Evolutionary conservation across 352 stramenopile genomes (phyloP).

Genomic region (Phytophthora sojae): DNA sequence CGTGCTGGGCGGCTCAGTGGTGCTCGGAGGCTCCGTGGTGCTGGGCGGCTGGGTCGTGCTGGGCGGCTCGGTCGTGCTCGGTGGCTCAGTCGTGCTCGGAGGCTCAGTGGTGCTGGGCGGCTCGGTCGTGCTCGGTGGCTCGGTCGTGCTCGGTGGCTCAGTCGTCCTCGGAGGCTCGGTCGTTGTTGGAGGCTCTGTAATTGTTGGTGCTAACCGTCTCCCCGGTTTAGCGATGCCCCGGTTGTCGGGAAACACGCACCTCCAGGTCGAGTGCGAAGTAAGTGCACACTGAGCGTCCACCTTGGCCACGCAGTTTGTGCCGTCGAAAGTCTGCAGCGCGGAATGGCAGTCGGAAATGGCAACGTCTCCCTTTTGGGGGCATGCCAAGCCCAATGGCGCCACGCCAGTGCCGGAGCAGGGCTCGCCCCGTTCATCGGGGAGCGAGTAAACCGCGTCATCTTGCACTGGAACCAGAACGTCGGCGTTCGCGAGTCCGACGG

Average conservation of each 20-base stretch:
- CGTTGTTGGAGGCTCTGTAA: background rate
- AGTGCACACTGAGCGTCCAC: background rate
- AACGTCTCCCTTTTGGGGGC: background rate
- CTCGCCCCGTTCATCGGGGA: background rate
- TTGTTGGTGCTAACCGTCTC: background rate
- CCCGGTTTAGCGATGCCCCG: background rate
- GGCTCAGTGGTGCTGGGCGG: too few relatives aligned
- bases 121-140: too few relatives aligned
- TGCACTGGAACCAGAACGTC: background rate
- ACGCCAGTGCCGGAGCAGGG: background rate
- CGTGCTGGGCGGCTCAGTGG: too few relatives aligned
- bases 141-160: too few relatives aligned
- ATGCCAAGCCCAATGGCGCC: background rate
- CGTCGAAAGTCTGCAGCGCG: background rate
- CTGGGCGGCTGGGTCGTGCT: too few relatives aligned
- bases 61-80: too few relatives aligned
- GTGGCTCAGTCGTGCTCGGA: too few relatives aligned
- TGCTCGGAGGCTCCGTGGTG: too few relatives aligned
- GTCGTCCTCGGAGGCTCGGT: too few relatives aligned
- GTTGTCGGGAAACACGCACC: background rate
- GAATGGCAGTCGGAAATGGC: background rate
- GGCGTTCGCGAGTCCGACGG: background rate
- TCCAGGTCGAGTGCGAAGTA: background rate
- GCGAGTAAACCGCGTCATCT: background rate
- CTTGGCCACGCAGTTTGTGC: background rate